These are phyloP conservation scores for Suillus variegatus DNA, from an alignment of 768 basidiomycete species.

Conservation along the genomic window DNA sequence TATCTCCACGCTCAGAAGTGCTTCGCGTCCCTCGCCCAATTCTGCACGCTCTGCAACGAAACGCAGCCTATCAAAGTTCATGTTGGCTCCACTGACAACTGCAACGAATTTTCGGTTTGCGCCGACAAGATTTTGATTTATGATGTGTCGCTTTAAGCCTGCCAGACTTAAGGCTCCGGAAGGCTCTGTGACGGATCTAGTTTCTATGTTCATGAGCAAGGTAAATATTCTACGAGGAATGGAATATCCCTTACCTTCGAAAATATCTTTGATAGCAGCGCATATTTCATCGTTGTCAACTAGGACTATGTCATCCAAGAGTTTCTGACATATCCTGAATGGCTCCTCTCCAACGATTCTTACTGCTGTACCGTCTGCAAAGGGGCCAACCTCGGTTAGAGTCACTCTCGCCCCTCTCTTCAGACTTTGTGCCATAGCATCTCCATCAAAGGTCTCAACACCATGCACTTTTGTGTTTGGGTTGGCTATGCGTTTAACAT, in stretches of 20 bases:
- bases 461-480: constrained; percentile 83
- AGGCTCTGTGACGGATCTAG: constrained; percentile 94
- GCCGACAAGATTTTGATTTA: constrained; percentile 77
- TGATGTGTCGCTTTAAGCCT: constrained; percentile 86
- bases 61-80: constrained; percentile 96
- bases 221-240: constrained; percentile 2
- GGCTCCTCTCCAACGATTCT: constrained; percentile 94
- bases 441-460: constrained; percentile 93
- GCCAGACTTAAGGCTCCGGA: constrained; percentile 93
- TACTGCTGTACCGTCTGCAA: constrained; percentile 97
- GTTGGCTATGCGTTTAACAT: constrained; percentile 89
- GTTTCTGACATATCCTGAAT: constrained; percentile 86
- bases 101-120: constrained; percentile 88
- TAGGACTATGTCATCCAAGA: constrained; percentile 80
- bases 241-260: constrained; percentile 68
- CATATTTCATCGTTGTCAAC: constrained; percentile 97
- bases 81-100: constrained; percentile 94
- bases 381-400: constrained; percentile 89
- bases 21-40: constrained; percentile 94
- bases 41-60: constrained; percentile 99
- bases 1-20: constrained; percentile 89
- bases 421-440: constrained; percentile 89
- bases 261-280: constrained; percentile 98
- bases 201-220: constrained; percentile 54
- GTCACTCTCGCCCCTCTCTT: constrained; percentile 80